Base-by-base conservation (phyloP, 139 green algal genomes). In the Haematococcus sp. region DNA sequence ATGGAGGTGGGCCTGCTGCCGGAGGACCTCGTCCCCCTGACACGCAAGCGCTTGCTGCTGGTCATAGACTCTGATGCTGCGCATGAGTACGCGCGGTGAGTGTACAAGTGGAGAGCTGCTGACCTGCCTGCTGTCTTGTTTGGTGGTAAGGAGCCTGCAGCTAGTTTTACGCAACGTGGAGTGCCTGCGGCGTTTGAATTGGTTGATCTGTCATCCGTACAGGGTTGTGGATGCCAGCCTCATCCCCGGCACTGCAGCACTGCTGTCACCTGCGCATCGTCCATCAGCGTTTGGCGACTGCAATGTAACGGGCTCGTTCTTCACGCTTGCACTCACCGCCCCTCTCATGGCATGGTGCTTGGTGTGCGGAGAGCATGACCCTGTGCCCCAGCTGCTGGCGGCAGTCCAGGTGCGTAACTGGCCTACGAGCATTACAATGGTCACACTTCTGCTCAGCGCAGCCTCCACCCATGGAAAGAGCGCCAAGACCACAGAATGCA, bases 1-100 rank as follows among this genome's bases (percentile, higher is more conserved):
- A 49, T 49, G 40, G 40, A 49, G 40, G 40, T 49, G 40, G 40
- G 40, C 27, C 64, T 92, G n/a, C 34, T 71, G 27, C 81, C 86
- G 1, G 70, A 81, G 59, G 88, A 92, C 65, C 69, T 92, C 51
- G 56, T 91, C 56, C 77, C 79, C 44, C 66, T 84, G 46, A 89
- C 82, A 13, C 79, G 84, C 31, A 70, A 82, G 27, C 86, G 72
- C 31, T 65, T 91, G 51, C 74, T 93, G 63, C 76, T 93, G 56
- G 81, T 93, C 7, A 67, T 90, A 20, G 86, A 93, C 74, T 78
- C 63, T 16, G 79, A 91, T 60, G 63, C 66, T 51, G 64, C 66
- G 22, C n/a, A 19, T 4, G 60, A 76, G 23, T 63, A 68, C 11
- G 68, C 51, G 19, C 4, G 40, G 49, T 68, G 59, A 20, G 58